A percentile compares a stretch with the other conserved stretches of the same genome.
Conservation (phyloP, 2,329 filamentous ascomycete genomes). For the Biscogniauxia sp. region DNA sequence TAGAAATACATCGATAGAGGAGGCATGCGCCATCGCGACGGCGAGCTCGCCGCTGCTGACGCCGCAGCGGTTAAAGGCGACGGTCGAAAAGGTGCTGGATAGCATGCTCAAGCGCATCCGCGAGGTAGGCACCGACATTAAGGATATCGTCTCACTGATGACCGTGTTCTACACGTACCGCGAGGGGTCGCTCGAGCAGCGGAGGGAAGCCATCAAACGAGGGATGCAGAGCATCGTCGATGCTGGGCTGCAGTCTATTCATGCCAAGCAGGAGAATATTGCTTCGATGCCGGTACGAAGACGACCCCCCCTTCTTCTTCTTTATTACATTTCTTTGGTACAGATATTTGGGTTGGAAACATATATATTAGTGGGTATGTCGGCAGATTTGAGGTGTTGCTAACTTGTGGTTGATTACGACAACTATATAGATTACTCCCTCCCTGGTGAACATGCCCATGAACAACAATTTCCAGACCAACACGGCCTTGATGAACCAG, state of each 20-base stretch:
- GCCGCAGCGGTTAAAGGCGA: conserved; percentile 22
- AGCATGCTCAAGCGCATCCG: conserved; percentile 41
- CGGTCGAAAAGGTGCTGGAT: conserved; percentile 47
- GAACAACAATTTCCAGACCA: conserved; percentile 16
- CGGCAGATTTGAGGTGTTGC: no score
- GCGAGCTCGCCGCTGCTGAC: conserved; percentile 29
- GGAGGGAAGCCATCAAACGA: conserved; percentile 40
- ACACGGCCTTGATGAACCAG: conserved; percentile 20
- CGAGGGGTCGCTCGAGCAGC: conserved; percentile 38
- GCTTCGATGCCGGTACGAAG: conserved; percentile 30
- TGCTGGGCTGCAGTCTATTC: conserved; percentile 43
- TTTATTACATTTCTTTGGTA: neutral
- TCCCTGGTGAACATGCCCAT: conserved; percentile 17
- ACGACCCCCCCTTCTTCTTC: neutral
- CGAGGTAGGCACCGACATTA: conserved; percentile 48
- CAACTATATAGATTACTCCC: conserved; percentile 16
- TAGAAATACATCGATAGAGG: conserved; percentile 21
- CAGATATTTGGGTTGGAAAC: no score
- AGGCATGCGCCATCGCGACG: conserved; percentile 26
- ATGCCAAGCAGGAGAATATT: conserved; percentile 40
- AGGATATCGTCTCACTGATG: conserved; percentile 49
- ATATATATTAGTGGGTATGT: no score
- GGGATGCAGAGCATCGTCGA: conserved; percentile 44
- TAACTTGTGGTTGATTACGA: no score
- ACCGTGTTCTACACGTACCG: conserved; percentile 47